Base-by-base conservation (phyloP, 208 protist species). In the Crithidia thermophila region DNA sequence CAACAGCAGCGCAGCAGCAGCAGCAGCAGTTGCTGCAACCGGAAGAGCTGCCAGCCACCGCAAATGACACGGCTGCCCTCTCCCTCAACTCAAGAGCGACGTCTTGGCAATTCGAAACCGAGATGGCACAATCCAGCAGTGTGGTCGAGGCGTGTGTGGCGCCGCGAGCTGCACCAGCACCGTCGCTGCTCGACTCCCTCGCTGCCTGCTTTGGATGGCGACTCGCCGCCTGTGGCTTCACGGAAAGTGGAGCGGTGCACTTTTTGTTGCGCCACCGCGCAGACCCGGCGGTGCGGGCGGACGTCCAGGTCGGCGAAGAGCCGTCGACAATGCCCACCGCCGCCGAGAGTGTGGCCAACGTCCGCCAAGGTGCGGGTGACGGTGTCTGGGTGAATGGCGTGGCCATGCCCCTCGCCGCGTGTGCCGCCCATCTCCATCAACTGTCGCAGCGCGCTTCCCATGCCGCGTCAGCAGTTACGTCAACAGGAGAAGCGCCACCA, bases 131-230 rank as follows among this genome's bases (percentile, higher is more conserved):
- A n/a, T n/a, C n/a, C n/a, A n/a, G n/a, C n/a, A n/a, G n/a, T n/a
- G n/a, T n/a, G n/a, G n/a, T n/a, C n/a, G n/a, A n/a, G n/a, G n/a
- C n/a, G n/a, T n/a, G n/a, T n/a, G n/a, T n/a, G n/a, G n/a, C n/a
- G n/a, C n/a, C n/a, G n/a, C n/a, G n/a, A n/a, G n/a, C n/a, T n/a
- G n/a, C 67, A 3, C 8, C 28, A 1, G 16, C 46, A 20, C 68
- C 68, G 27, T 67, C 67, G 7, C 7, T 67, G 47, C 36, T 55
- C 3, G 50, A 51, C 13, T 75, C 40, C 36, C 53, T 75, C 20
- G 60, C 68, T 4, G 60, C 60, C 2, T 67, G 58, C 25, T 75
- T 75, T 31, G 68, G 68, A 10, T 75, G 68, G 68, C 68, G 31
- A 0, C 68, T 75, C 21, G 36, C 37, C 4, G 55, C 42, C 4